Evolutionary conservation across 2,329 filamentous ascomycete genomes (phyloP).

Genomic region (Penicillium nordicum): DNA sequence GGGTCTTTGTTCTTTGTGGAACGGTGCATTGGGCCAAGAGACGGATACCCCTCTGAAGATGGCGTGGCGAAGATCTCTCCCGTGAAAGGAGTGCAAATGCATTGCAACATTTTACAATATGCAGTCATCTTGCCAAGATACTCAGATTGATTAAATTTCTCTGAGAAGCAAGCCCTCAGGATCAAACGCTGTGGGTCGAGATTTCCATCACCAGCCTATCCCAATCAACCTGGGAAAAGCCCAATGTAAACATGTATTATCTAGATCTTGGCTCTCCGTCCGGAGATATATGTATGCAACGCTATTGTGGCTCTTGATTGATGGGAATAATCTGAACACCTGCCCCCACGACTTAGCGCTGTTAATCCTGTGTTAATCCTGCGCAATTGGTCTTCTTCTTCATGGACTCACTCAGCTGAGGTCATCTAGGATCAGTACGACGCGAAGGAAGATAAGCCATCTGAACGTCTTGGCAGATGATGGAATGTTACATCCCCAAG

Average conservation of each 20-base stretch:
- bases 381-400: neutral
- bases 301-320: neutral
- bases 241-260: neutral
- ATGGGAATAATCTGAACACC: neutral
- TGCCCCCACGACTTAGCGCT: neutral
- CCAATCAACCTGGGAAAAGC: neutral
- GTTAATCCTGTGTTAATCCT: neutral
- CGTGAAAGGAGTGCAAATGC: neutral
- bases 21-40: slow-evolving; percentile 5
- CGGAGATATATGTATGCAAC: neutral
- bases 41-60: neutral
- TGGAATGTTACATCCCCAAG: slow-evolving; percentile 23
- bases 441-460: slow-evolving; percentile 11
- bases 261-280: neutral
- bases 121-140: slow-evolving; percentile 3
- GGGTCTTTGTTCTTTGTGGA: slow-evolving; percentile 4
- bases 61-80: neutral
- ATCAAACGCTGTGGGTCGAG: neutral
- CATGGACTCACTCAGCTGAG: slow-evolving; percentile 5
- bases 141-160: neutral
- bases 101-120: neutral
- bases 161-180: neutral
- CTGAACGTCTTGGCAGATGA: slow-evolving; percentile 17
- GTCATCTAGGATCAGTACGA: slow-evolving; percentile 19
- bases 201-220: neutral